Conservation (phyloP, 2,329 filamentous ascomycete species). For the Colletotrichum orchidophilum region DNA sequence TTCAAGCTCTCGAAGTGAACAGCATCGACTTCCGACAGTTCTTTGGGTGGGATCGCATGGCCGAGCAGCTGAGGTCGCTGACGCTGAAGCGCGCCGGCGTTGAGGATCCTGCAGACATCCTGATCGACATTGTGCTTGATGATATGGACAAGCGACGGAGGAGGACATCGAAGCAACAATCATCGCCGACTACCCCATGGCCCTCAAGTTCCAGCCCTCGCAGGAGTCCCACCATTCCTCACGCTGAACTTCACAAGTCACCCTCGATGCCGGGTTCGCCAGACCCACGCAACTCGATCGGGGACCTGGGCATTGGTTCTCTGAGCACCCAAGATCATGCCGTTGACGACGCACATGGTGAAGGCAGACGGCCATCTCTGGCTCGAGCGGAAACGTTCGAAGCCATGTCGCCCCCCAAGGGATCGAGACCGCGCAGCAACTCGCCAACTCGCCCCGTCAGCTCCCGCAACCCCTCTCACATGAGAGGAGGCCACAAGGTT, state of each 20-base stretch:
- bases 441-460: constrained; percentile 82
- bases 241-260: constrained; percentile 74
- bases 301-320: constrained; percentile 68
- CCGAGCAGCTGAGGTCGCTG: constrained; percentile 90
- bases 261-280: constrained; percentile 74
- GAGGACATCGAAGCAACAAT: constrained; percentile 85
- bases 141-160: constrained; percentile 93
- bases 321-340: constrained; percentile 62
- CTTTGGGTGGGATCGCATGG: constrained; percentile 94
- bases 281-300: constrained; percentile 56
- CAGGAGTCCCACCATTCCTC: constrained; percentile 70
- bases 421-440: constrained; percentile 73
- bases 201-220: constrained; percentile 64
- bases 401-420: constrained; percentile 53
- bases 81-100: constrained; percentile 88
- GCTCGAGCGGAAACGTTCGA: constrained; percentile 60
- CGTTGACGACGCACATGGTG: constrained; percentile 51
- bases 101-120: constrained; percentile 88
- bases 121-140: constrained; percentile 93
- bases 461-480: constrained; percentile 77
- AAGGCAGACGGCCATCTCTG: constrained; percentile 54
- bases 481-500: constrained; percentile 77
- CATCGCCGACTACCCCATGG: constrained; percentile 81
- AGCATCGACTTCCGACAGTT: constrained; percentile 97
- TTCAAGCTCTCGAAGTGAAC: constrained; percentile 91